Percentiles rank a stretch among this genome's conserved stretches.
phyloP scores from a whole-genome alignment of 2,329 filamentous ascomycete genomes.

The Fusarium xyrophilum region DNA sequence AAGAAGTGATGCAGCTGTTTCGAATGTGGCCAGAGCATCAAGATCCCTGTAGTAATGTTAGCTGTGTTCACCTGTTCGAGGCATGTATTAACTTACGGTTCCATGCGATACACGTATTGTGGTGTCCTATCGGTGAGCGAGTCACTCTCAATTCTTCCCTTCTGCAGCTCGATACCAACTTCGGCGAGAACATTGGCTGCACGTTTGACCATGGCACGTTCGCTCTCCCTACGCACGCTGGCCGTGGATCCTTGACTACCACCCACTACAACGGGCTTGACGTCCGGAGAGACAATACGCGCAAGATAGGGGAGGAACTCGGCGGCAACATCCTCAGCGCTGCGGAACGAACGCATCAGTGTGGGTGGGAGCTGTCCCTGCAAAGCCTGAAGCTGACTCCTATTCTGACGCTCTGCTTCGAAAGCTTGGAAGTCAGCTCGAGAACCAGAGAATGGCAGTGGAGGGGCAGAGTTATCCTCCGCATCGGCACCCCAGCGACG shows the following conservation, averaged over 20 bases:
- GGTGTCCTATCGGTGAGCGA: conserved; percentile 64
- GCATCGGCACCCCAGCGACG: conserved; percentile 53
- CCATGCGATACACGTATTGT: conserved; percentile 90
- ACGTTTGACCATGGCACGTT: conserved; percentile 80
- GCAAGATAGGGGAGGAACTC: conserved; percentile 87
- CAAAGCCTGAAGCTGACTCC: conserved; percentile 73
- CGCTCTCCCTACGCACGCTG: conserved; percentile 85
- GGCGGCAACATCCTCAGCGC: conserved; percentile 75
- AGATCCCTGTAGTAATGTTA: conserved; percentile 59
- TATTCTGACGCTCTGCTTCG: conserved; percentile 82
- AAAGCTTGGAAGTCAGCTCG: conserved; percentile 81
- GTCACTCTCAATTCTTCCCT: conserved; percentile 77
- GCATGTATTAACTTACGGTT: conserved; percentile 70
- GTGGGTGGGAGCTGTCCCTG: conserved; percentile 75
- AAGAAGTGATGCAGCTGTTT: conserved; percentile 66
- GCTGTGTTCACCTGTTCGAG: background rate
- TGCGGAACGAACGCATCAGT: conserved; percentile 79
- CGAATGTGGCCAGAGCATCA: conserved; percentile 79
- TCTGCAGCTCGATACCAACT: conserved; percentile 80
- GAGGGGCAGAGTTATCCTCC: conserved; percentile 56
- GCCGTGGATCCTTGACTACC: conserved; percentile 72
- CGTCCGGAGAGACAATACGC: conserved; percentile 83
- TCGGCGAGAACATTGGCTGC: conserved; percentile 85
- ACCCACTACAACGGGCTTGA: conserved; percentile 88
- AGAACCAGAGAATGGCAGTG: conserved; percentile 79